Evolutionary conservation across 2,329 filamentous ascomycete species (phyloP), one percentile per base, ranked within the genome.

Genomic region (Nothopassalora personata): DNA sequence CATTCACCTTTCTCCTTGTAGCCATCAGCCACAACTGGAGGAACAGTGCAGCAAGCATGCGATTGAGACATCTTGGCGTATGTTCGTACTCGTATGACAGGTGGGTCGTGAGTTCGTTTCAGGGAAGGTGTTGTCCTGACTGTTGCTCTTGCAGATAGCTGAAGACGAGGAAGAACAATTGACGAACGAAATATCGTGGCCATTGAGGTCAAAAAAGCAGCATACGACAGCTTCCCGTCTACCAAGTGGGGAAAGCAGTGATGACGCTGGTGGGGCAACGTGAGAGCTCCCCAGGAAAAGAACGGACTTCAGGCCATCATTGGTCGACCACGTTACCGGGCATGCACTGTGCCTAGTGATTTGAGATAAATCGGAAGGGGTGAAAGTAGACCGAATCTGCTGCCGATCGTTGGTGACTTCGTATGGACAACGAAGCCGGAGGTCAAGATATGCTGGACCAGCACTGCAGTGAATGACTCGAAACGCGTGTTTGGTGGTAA

Each of bases 1-100:
- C 80, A 86, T 65, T 81, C 74, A 54, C 84, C 84, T 72, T 86
- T 86, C 60, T 75, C 72, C 66, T 81, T 71, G 72, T 86, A 86
- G 66, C 74, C 77, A 58, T 79, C 74, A 65, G 69, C 68, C 13
- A 79, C 73, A 47, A 80, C 75, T 6, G 79, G 77, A 11, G 80
- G 80, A 18, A 80, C 76, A 63, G 76, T 78, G 73, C 80, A 82
- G 73, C 78, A 74, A 52, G 71, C 71, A 58, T 71, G 67, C 23
- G 70, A 72, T 60, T 72, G 71, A 51, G 67, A 69, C 67, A 70
- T 70, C 57, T 60, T 68, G 58, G 62, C 63, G 51, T 46, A 19
- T 31, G 27, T 39, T 55, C 51, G 47, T 28, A 54, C 45, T 54
- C 51, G 55, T 31, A 55, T 52, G 28, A 36, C 33, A 9, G 46